phyloP scores from a whole-genome alignment of 176 grass and related monocot genomes.

The Paspalum vaginatum region DNA sequence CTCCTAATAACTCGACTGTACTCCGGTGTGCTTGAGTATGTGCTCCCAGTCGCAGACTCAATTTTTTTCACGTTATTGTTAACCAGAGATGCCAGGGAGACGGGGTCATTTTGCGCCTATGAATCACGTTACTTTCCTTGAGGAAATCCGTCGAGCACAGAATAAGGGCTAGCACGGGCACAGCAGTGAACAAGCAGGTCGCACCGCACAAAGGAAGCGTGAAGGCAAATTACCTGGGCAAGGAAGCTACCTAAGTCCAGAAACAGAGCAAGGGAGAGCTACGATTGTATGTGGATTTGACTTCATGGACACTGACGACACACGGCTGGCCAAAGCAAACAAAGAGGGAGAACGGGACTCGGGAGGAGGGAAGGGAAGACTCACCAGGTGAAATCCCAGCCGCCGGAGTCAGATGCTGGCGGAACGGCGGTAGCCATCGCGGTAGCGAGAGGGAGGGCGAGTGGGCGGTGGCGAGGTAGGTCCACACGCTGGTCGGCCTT shows the following conservation, averaged over 20 bases:
- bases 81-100: not conserved
- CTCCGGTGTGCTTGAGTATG: not conserved
- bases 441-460: not conserved
- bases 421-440: slow-evolving; percentile 29
- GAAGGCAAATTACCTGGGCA: not conserved
- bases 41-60: not conserved
- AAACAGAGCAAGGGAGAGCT: not conserved
- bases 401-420: not conserved
- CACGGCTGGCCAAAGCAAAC: not conserved
- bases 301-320: not conserved
- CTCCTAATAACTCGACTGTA: not conserved
- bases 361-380: not conserved
- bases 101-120: not conserved
- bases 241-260: not conserved
- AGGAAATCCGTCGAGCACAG: slow-evolving; percentile 27
- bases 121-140: not conserved
- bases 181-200: not conserved
- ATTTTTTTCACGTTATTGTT: not conserved
- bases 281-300: not conserved
- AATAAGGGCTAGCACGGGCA: not conserved
- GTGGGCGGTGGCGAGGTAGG: not conserved
- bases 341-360: not conserved
- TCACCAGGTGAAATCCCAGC: slow-evolving; percentile 54
- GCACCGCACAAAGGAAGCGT: not conserved
- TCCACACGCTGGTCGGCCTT: not conserved